Conservation (phyloP, 805 yeast genomes). For the Maudiozyma serrabonitensis region DNA sequence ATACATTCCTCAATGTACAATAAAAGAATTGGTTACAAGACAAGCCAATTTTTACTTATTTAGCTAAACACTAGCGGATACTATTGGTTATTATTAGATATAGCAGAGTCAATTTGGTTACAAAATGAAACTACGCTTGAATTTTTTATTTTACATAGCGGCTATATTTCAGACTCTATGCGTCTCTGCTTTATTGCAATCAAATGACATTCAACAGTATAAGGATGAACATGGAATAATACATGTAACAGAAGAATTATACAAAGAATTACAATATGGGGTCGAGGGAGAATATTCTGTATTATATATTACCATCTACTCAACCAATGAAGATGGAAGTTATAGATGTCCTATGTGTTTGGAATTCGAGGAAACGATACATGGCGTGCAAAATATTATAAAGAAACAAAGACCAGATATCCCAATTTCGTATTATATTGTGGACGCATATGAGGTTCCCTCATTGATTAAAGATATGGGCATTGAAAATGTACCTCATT, state of each 20-base stretch:
- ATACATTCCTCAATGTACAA: too few relatives aligned
- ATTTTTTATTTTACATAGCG: background rate
- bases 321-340: slow-evolving; percentile 34
- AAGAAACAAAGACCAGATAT: slow-evolving; percentile 33
- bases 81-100: too few relatives aligned
- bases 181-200: background rate
- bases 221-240: slow-evolving; percentile 33
- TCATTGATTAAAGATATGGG: slow-evolving; percentile 33
- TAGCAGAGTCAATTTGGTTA: background rate
- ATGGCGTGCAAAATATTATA: slow-evolving; percentile 37
- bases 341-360: slow-evolving; percentile 32
- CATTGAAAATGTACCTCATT: slow-evolving; percentile 48
- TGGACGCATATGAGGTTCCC: slow-evolving; percentile 41
- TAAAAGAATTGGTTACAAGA: too few relatives aligned
- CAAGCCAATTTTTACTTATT: too few relatives aligned
- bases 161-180: background rate
- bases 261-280: slow-evolving; percentile 35
- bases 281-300: slow-evolving; percentile 43
- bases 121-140: background rate
- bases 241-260: slow-evolving; percentile 33
- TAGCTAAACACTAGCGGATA: too few relatives aligned
- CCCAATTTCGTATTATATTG: slow-evolving; percentile 37
- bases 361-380: slow-evolving; percentile 34
- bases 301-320: slow-evolving; percentile 43
- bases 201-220: slow-evolving; percentile 7